phyloP scores from a whole-genome alignment of 2,329 filamentous ascomycete species.

The Apiospora arundinis region DNA sequence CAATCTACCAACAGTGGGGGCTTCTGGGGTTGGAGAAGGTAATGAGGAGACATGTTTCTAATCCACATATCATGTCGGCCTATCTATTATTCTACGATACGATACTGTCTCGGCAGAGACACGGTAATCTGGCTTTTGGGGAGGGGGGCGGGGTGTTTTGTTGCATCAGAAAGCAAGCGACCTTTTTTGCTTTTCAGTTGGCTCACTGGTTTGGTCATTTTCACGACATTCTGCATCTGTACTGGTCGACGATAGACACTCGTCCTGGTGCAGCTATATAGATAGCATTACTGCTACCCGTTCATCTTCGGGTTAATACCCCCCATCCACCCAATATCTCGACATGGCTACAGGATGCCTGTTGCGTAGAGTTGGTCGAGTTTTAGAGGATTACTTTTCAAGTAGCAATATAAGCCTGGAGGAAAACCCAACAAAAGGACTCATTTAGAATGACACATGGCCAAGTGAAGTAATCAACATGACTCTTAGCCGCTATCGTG shows the following conservation, averaged over 20 bases:
- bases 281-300: background rate
- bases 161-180: slow-evolving; percentile 17
- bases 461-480: background rate
- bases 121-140: background rate
- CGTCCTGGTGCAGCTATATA: slow-evolving; percentile 12
- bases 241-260: slow-evolving; percentile 1
- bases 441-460: background rate
- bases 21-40: slow-evolving; percentile 63
- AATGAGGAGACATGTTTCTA: slow-evolving; percentile 22
- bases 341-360: background rate
- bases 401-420: background rate
- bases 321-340: slow-evolving; percentile 1
- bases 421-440: background rate
- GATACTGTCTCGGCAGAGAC: background rate
- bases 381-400: background rate
- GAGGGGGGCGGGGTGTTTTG: background rate
- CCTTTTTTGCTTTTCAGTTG: slow-evolving; percentile 7
- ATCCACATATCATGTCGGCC: background rate
- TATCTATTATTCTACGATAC: slow-evolving; percentile 1
- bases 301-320: slow-evolving; percentile 1
- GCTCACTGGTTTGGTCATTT: slow-evolving; percentile 18
- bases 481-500: too few relatives aligned
- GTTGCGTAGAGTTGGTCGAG: background rate
- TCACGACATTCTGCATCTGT: slow-evolving; percentile 15
- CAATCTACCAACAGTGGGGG: slow-evolving; percentile 44